Evolutionary conservation across 768 basidiomycete species (phyloP).

Genomic region (Pisolithus marmoratus): DNA sequence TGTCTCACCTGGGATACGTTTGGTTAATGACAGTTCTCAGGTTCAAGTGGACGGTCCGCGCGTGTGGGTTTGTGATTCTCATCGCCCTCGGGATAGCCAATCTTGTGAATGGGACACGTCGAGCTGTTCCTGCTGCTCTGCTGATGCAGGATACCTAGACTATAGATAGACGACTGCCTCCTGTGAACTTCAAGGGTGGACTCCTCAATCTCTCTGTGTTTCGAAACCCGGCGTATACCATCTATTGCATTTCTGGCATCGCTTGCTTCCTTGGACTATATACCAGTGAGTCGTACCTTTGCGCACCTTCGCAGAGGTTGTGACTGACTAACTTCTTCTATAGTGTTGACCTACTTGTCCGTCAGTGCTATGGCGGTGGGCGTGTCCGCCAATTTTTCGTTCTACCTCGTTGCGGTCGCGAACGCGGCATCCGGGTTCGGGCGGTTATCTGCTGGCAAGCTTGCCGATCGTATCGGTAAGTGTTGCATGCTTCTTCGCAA

Average conservation of each 20-base stretch:
- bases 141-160: slow-evolving; percentile 9
- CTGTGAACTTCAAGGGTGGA: slow-evolving; percentile 48
- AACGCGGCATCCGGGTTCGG: slow-evolving; percentile 65
- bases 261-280: slow-evolving; percentile 64
- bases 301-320: neutral
- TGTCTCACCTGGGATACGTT: neutral
- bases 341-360: slow-evolving; percentile 63
- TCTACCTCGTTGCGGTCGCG: slow-evolving; percentile 63
- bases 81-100: slow-evolving; percentile 48
- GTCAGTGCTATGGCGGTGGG: slow-evolving; percentile 23
- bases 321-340: slow-evolving; percentile 3
- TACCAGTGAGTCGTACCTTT: slow-evolving; percentile 38
- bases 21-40: slow-evolving; percentile 28
- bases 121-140: too few relatives aligned
- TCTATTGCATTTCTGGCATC: slow-evolving; percentile 55
- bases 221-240: slow-evolving; percentile 39
- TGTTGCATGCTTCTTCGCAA: neutral
- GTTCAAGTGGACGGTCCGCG: slow-evolving; percentile 75
- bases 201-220: slow-evolving; percentile 52
- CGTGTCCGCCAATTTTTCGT: slow-evolving; percentile 43
- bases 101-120: slow-evolving; percentile 31
- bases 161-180: slow-evolving; percentile 46
- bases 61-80: slow-evolving; percentile 59
- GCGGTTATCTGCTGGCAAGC: slow-evolving; percentile 45
- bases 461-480: slow-evolving; percentile 50